A percentile compares a stretch with the other conserved stretches of the same genome.
phyloP scores from a whole-genome alignment of 805 yeast genomes.

The Isabelozyma gotoi region DNA sequence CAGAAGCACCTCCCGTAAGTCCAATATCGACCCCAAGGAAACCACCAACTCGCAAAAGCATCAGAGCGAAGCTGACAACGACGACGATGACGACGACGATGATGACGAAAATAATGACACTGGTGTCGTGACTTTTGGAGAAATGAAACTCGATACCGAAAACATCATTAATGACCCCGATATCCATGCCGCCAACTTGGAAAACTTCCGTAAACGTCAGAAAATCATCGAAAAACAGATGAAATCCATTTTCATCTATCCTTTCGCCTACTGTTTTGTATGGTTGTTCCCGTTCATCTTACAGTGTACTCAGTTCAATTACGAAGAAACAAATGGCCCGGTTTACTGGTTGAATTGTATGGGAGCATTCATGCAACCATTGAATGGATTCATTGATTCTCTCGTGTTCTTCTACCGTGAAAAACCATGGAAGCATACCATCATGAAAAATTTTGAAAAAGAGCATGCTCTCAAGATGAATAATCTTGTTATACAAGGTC shows the following conservation, averaged over 20 bases:
- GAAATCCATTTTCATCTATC: constrained; percentile 79
- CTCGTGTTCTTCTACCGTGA: constrained; percentile 76
- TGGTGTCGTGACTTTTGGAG: constrained; percentile 8
- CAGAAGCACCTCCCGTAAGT: constrained; percentile 2
- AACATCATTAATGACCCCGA: constrained; percentile 28
- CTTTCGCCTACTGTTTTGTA: constrained; percentile 72
- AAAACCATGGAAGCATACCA: constrained; percentile 67
- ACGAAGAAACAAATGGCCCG: constrained; percentile 49
- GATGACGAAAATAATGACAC: constrained; percentile 21
- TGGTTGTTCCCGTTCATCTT: constrained; percentile 82
- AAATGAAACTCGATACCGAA: constrained; percentile 14
- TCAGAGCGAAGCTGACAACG: constrained; percentile 1
- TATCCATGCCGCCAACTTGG: constrained; percentile 61
- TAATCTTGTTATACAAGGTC: constrained; percentile 6
- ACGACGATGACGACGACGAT: constrained; percentile 12
- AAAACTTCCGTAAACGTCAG: constrained; percentile 61
- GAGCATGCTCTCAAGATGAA: constrained; percentile 32
- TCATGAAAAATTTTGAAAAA: constrained; percentile 35
- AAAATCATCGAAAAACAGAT: constrained; percentile 72
- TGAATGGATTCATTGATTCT: constrained; percentile 77
- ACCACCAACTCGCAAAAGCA: constrained; percentile 1
- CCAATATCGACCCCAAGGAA: constrained; percentile 4
- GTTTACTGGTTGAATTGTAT: constrained; percentile 63
- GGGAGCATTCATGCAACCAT: constrained; percentile 77
- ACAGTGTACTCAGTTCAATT: constrained; percentile 55